These are phyloP conservation scores for Dryadomyces quercus-mongolicae DNA, from an alignment of 2,329 filamentous ascomycete genomes.

Conservation along the genomic window DNA sequence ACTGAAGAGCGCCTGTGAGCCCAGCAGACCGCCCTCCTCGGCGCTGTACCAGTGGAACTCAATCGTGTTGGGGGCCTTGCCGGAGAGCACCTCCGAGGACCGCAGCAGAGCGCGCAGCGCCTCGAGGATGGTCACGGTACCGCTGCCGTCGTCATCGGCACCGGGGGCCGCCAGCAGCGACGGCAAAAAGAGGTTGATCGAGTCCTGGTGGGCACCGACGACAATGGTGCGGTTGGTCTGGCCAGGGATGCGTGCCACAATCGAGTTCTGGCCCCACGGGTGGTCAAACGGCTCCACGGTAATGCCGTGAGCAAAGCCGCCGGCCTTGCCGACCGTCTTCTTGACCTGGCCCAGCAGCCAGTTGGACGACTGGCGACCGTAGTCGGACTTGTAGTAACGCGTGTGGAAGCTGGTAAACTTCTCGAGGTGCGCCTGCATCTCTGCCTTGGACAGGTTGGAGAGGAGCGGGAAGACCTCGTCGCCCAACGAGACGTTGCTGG, in stretches of 20 bases:
- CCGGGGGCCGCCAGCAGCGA: slow-evolving; percentile 75
- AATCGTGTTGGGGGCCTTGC: slow-evolving; percentile 70
- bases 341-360: slow-evolving; percentile 74
- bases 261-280: slow-evolving; percentile 77
- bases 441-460: slow-evolving; percentile 56
- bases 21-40: slow-evolving; percentile 77
- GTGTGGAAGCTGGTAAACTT: slow-evolving; percentile 71
- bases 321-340: slow-evolving; percentile 56
- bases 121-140: slow-evolving; percentile 89
- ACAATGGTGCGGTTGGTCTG: slow-evolving; percentile 74
- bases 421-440: slow-evolving; percentile 68
- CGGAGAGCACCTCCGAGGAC: slow-evolving; percentile 56
- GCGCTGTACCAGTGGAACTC: slow-evolving; percentile 97
- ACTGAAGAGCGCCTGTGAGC: slow-evolving; percentile 81
- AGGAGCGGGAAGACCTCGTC: slow-evolving; percentile 56
- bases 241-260: slow-evolving; percentile 86
- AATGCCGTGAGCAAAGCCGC: slow-evolving; percentile 54
- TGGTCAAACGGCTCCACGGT: slow-evolving; percentile 65
- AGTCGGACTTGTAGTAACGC: slow-evolving; percentile 65
- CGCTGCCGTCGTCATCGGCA: slow-evolving; percentile 90
- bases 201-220: slow-evolving; percentile 88
- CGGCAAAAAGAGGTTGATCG: slow-evolving; percentile 84
- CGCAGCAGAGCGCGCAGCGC: slow-evolving; percentile 70
- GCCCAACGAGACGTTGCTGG: slow-evolving; percentile 34
- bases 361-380: slow-evolving; percentile 71